A percentile compares a stretch with the other conserved stretches of the same genome.
Conservation (phyloP, 345 rosid species). For the Syzygium grande region DNA sequence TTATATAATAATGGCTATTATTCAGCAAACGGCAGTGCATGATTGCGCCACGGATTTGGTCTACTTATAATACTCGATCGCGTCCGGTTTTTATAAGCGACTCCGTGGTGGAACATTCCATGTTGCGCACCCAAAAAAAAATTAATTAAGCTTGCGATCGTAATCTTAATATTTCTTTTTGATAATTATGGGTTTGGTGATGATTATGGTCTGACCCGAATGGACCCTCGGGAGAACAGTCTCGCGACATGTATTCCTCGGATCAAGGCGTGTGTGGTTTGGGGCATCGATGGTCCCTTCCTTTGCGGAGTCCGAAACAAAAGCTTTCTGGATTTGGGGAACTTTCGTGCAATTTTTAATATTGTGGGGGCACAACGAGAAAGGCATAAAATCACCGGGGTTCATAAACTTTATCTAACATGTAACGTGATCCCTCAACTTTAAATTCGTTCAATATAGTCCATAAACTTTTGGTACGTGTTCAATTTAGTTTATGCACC, state of each 20-base stretch:
- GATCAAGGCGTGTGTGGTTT: neutral
- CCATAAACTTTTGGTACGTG: fast-evolving
- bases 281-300: neutral
- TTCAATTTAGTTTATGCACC: fast-evolving
- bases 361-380: neutral
- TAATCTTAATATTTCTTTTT: neutral
- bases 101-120: neutral
- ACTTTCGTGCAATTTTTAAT: neutral
- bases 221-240: neutral
- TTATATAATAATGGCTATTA: neutral
- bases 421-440: fast-evolving
- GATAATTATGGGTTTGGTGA: neutral
- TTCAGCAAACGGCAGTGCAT: neutral
- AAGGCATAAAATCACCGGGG: neutral
- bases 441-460: fast-evolving
- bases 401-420: fast-evolving
- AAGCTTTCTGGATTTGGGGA: neutral
- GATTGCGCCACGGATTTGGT: neutral
- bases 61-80: neutral
- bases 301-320: neutral
- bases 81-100: neutral
- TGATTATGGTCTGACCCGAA: neutral
- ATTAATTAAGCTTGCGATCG: neutral
- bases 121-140: neutral
- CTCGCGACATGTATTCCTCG: neutral